Conservation (phyloP, 225 moss, liverwort and hornwort genomes). For the Antitrichia curtipendula region DNA sequence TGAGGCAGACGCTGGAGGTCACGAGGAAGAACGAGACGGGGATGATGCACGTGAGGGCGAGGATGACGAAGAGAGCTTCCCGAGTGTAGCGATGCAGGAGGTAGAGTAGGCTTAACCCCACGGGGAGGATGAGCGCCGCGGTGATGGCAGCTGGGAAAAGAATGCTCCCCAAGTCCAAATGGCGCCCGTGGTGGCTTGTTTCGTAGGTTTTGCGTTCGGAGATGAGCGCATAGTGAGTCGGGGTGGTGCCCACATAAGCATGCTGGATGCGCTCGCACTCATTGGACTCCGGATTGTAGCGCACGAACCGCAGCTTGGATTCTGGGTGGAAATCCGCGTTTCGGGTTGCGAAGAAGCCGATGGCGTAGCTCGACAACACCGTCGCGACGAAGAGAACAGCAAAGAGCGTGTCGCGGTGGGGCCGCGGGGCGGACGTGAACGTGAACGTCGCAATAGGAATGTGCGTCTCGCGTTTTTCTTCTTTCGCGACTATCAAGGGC, state of each 20-base stretch:
- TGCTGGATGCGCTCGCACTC: conserved; percentile 26
- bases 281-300: conserved; percentile 18
- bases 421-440: not conserved
- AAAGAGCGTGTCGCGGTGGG: conserved; percentile 12
- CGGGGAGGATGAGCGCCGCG: not conserved
- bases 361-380: conserved; percentile 8
- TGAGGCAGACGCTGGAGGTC: not conserved
- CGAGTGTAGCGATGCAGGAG: conserved; percentile 22
- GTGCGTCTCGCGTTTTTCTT: not conserved
- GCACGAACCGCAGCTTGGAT: not conserved
- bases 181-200: not conserved
- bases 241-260: conserved; percentile 17
- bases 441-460: not conserved
- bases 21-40: not conserved
- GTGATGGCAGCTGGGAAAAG: not conserved
- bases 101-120: conserved; percentile 3
- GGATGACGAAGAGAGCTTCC: not conserved
- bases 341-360: conserved; percentile 6
- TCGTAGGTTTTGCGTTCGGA: not conserved
- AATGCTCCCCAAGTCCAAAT: not conserved
- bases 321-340: not conserved
- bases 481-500: not conserved
- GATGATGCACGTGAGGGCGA: not conserved
- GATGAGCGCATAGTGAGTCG: conserved; percentile 6
- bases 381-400: not conserved